Evolutionary conservation across 208 protist species (phyloP).

Genomic region (Borovskyia barvae): DNA sequence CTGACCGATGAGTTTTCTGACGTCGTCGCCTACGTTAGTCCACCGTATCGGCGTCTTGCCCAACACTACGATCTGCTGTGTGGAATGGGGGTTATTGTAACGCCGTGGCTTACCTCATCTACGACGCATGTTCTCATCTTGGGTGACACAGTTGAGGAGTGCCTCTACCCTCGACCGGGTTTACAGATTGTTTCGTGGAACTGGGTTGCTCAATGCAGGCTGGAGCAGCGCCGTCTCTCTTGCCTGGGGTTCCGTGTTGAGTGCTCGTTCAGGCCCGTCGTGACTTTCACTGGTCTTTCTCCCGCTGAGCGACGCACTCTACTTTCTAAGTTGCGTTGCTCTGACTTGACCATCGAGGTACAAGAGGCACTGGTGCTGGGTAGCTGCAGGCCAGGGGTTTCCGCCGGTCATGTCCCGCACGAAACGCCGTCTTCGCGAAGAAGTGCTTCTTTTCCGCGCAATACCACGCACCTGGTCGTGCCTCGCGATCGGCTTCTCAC

Average conservation of each 20-base stretch:
- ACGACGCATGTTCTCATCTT: constrained; percentile 59
- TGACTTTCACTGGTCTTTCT: constrained; percentile 50
- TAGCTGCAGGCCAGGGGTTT: neutral
- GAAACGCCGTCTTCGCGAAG: neutral
- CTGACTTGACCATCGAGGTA: constrained; percentile 30
- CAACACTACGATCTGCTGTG: constrained; percentile 18
- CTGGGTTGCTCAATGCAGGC: constrained; percentile 47
- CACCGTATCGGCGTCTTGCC: constrained; percentile 4
- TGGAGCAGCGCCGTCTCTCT: constrained; percentile 28
- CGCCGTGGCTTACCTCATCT: constrained; percentile 15
- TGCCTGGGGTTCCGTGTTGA: constrained; percentile 36
- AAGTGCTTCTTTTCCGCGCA: constrained; percentile 1
- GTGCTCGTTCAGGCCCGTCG: constrained; percentile 33
- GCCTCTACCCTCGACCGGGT: constrained; percentile 50
- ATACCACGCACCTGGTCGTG: constrained; percentile 61
- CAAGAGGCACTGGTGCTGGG: constrained; percentile 46
- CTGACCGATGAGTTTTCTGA: constrained; percentile 32
- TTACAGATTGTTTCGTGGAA: constrained; percentile 55
- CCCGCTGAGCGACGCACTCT: constrained; percentile 30
- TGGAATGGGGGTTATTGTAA: constrained; percentile 14
- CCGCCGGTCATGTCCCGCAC: neutral
- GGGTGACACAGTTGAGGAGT: constrained; percentile 13
- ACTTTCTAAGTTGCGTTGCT: constrained; percentile 15
- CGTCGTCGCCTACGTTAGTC: constrained; percentile 29
- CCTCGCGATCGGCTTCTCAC: constrained; percentile 12